phyloP scores from a whole-genome alignment of 2,329 filamentous ascomycete species.

The Cytospora leucostoma region DNA sequence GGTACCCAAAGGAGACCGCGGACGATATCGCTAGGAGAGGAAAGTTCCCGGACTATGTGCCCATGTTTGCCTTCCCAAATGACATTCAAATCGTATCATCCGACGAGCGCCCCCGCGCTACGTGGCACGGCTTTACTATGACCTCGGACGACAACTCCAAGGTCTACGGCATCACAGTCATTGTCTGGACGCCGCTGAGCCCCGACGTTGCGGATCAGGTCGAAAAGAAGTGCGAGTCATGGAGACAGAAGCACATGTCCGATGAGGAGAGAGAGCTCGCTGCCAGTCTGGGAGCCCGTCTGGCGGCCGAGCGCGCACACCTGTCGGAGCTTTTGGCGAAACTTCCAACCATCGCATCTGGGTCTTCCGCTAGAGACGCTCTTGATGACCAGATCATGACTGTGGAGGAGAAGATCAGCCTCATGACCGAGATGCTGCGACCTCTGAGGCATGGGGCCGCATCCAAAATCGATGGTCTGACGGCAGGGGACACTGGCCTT shows the following conservation, averaged over 20 bases:
- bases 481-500: slow-evolving; percentile 90
- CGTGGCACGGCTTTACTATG: slow-evolving; percentile 99
- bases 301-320: slow-evolving; percentile 85
- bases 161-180: slow-evolving; percentile 87
- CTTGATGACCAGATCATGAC: slow-evolving; percentile 93
- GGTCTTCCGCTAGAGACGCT: slow-evolving; percentile 75
- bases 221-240: slow-evolving; percentile 79
- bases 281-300: slow-evolving; percentile 82
- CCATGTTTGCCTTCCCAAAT: slow-evolving; percentile 99
- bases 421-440: slow-evolving; percentile 95
- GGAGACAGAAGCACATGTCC: slow-evolving; percentile 85
- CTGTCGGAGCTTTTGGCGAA: slow-evolving; percentile 84
- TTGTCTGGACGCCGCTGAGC: slow-evolving; percentile 88
- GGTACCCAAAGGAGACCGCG: slow-evolving; percentile 81
- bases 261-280: slow-evolving; percentile 89
- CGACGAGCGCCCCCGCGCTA: slow-evolving; percentile 90
- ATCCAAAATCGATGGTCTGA: slow-evolving; percentile 95
- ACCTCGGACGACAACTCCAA: slow-evolving; percentile 90
- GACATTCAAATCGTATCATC: slow-evolving; percentile 96
- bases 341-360: slow-evolving; percentile 77
- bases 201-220: slow-evolving; percentile 79
- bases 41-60: slow-evolving; percentile 93
- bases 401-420: slow-evolving; percentile 92
- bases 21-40: slow-evolving; percentile 81
- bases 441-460: slow-evolving; percentile 92